These are phyloP conservation scores for Cubamyces lactineus DNA, from an alignment of 768 basidiomycete species.

Conservation along the genomic window DNA sequence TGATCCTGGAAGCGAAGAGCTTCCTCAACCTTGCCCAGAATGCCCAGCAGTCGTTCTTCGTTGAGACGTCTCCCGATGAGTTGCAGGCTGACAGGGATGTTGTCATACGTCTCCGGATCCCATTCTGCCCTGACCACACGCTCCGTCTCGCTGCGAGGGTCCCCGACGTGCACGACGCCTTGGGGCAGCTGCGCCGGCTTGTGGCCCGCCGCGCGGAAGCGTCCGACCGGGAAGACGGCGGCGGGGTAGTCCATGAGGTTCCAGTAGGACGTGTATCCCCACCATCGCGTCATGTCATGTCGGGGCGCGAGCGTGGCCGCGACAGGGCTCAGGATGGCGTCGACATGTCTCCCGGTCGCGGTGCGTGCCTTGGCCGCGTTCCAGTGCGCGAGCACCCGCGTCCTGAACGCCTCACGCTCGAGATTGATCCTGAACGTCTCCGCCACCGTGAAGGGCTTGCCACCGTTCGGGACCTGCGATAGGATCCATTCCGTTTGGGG, in stretches of 20 bases:
- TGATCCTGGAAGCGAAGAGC: slow-evolving; percentile 23
- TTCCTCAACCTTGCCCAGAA: slow-evolving; percentile 45
- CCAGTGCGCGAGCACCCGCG: slow-evolving; percentile 47
- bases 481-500: slow-evolving; percentile 50
- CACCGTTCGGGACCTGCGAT: slow-evolving; percentile 41
- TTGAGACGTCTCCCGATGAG: slow-evolving; percentile 53
- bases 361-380: slow-evolving; percentile 43
- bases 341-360: slow-evolving; percentile 48
- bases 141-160: slow-evolving; percentile 43
- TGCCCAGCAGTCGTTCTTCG: slow-evolving; percentile 52
- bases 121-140: slow-evolving; percentile 42
- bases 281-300: slow-evolving; percentile 51
- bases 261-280: slow-evolving; percentile 56
- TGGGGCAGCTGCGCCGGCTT: slow-evolving; percentile 18
- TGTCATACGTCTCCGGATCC: slow-evolving; percentile 46
- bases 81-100: slow-evolving; percentile 51
- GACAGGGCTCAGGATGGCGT: slow-evolving; percentile 51
- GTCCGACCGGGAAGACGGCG: slow-evolving; percentile 50
- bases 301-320: slow-evolving; percentile 52
- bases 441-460: slow-evolving; percentile 41
- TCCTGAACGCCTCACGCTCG: slow-evolving; percentile 47
- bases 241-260: slow-evolving; percentile 54
- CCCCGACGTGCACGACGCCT: slow-evolving; percentile 8
- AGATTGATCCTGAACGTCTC: slow-evolving; percentile 50
- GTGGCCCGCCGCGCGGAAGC: slow-evolving; percentile 35